Evolutionary conservation across 176 grass and related monocot genomes (phyloP), one percentile per base, ranked within the genome.

Genomic region (Panicum miliaceum): DNA sequence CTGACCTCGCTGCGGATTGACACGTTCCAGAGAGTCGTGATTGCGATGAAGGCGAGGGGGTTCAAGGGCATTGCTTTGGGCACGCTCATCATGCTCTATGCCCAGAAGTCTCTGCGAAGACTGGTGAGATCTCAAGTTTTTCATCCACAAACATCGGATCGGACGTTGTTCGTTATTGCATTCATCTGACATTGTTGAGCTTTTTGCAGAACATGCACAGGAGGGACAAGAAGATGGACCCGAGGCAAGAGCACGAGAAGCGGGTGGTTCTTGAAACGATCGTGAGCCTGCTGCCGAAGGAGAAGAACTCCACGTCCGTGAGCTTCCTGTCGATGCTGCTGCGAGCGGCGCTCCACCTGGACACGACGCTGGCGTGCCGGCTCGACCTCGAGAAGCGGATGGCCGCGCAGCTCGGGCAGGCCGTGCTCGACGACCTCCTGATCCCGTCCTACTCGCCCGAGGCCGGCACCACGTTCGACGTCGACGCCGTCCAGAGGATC

Each of bases 251-350:
- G 84, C 93, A 96, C 53, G 93, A 98, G 87, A 98, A 98, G 82
- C 89, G 96, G 5, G 86, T 95, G 61, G 86, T 95, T 0, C 87
- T 98, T 0, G 96, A 98, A 32, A 95, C 91, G 38, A 86, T 98
- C 56, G 96, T 98, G 60, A 95, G 80, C 65, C 85, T 98, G 40
- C 82, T 98, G 42, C 96, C 96, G 11, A 78, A 86, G 71, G 96
- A 95, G 81, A 82, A 84, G 66, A 98, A 98, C 70, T 78, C 89
- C 40, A 72, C 94, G 81, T 98, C 96, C 0, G 89, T 94, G 23
- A 95, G 93, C 83, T 98, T 98, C 77, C 77, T 98, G 7, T 95
- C 96, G 1, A 94, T 92, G 96, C 96, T 98, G 45, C 85, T 95
- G 8, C 88, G 91, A 6, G 85, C 93, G 14, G 88, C 96, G 67